These are phyloP conservation scores for Aspergillus ochraceoroseus DNA, from an alignment of 2,329 filamentous ascomycete genomes.

Conservation along the genomic window DNA sequence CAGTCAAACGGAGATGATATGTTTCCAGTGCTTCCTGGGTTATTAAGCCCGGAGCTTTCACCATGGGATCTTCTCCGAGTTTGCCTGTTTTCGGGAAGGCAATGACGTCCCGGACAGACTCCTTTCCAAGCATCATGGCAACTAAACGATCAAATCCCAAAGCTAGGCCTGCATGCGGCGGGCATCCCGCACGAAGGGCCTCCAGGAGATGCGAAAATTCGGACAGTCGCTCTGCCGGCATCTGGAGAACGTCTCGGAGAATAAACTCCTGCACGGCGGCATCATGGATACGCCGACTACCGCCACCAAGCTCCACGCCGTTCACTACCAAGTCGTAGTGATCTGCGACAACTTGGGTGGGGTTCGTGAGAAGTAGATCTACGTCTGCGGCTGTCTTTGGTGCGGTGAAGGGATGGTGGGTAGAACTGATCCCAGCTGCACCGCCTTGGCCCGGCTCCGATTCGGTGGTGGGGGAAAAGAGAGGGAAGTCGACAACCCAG, in stretches of 20 bases:
- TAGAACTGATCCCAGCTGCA: constrained; percentile 71
- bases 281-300: constrained; percentile 85
- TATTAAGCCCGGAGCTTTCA: constrained; percentile 68
- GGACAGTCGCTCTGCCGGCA: constrained; percentile 64
- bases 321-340: constrained; percentile 97
- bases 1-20: constrained; percentile 52
- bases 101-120: constrained; percentile 86
- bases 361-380: constrained; percentile 66
- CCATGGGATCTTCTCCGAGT: constrained; percentile 79
- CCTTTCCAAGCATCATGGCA: constrained; percentile 69
- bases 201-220: constrained; percentile 83
- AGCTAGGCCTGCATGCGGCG: constrained; percentile 89
- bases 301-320: constrained; percentile 88
- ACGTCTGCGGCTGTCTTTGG: constrained; percentile 69
- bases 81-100: constrained; percentile 92
- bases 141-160: constrained; percentile 85
- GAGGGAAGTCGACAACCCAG: constrained; percentile 87
- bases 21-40: constrained; percentile 56
- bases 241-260: constrained; percentile 75
- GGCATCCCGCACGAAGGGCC: constrained; percentile 78
- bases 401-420: constrained; percentile 94
- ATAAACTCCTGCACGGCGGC: constrained; percentile 78
- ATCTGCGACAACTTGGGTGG: constrained; percentile 69
- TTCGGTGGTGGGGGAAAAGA: constrained; percentile 71
- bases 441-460: constrained; percentile 76